These are phyloP conservation scores for Trapa bicornis DNA, from an alignment of 345 rosid genomes.

Conservation along the genomic window DNA sequence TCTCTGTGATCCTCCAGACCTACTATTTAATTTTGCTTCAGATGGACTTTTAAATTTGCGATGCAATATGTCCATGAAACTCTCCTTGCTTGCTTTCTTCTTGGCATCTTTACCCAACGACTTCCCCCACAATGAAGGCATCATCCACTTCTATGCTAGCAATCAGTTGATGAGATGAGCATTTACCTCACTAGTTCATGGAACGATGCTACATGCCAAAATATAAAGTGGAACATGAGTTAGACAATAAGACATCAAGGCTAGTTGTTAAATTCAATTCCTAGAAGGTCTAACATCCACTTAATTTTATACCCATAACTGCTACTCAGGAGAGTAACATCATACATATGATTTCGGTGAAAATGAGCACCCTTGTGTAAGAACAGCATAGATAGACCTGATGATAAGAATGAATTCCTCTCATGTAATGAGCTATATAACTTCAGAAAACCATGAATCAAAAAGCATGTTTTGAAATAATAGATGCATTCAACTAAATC, in stretches of 20 bases:
- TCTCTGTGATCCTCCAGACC: constrained; percentile 40
- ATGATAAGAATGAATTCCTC: neutral
- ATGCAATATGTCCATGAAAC: constrained; percentile 51
- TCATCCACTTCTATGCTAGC: constrained; percentile 13
- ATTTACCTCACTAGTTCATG: neutral
- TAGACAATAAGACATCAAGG: neutral
- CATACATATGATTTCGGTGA: neutral
- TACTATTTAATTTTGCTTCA: constrained; percentile 35
- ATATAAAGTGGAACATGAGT: neutral
- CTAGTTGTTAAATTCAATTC: neutral
- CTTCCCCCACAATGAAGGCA: constrained; percentile 76
- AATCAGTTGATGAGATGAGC: neutral
- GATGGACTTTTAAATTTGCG: constrained; percentile 46
- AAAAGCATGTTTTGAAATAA: neutral
- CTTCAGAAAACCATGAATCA: neutral
- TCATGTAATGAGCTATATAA: neutral
- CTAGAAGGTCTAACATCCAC: neutral
- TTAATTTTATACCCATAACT: neutral
- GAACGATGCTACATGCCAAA: neutral
- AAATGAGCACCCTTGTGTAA: neutral
- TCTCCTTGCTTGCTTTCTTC: constrained; percentile 63
- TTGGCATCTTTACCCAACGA: constrained; percentile 60
- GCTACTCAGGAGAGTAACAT: neutral
- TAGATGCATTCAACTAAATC: neutral
- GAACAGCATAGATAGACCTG: neutral